A percentile compares a stretch with the other conserved stretches of the same genome.
phyloP scores from a whole-genome alignment of 257 asterid species.

The Nicotiana attenuata region DNA sequence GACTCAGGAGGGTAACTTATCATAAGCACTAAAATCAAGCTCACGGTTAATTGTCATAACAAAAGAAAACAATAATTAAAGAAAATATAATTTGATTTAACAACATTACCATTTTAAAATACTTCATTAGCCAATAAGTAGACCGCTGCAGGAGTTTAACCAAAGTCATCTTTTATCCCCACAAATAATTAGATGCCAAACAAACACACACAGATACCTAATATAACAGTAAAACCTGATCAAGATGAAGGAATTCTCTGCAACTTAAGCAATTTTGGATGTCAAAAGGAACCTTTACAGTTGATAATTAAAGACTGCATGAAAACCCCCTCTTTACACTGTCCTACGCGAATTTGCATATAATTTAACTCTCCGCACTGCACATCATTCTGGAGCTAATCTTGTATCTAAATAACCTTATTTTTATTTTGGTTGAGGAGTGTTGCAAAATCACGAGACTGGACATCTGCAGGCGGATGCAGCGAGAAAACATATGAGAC shows the following conservation, averaged over 20 bases:
- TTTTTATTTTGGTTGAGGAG: constrained; percentile 12
- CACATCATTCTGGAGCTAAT: constrained; percentile 1
- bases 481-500: constrained; percentile 60
- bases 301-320: not conserved
- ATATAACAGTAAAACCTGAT: not conserved
- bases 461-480: constrained; percentile 39
- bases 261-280: not conserved
- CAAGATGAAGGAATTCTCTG: not conserved
- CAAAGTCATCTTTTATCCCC: not conserved
- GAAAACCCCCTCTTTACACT: not conserved
- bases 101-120: not conserved
- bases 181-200: too few species aligned
- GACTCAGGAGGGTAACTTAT: too few species aligned
- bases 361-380: not conserved
- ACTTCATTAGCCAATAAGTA: not conserved
- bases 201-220: not conserved
- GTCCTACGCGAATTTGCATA: not conserved
- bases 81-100: too few species aligned
- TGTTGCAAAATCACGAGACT: constrained; percentile 28
- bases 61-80: not conserved
- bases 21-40: not conserved
- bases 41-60: not conserved
- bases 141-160: not conserved
- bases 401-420: not conserved
- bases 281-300: not conserved